Percentiles rank a stretch among this genome's conserved stretches.
These are phyloP conservation scores for Immersiella caudata DNA, from an alignment of 495 filamentous ascomycete species.

Conservation along the genomic window DNA sequence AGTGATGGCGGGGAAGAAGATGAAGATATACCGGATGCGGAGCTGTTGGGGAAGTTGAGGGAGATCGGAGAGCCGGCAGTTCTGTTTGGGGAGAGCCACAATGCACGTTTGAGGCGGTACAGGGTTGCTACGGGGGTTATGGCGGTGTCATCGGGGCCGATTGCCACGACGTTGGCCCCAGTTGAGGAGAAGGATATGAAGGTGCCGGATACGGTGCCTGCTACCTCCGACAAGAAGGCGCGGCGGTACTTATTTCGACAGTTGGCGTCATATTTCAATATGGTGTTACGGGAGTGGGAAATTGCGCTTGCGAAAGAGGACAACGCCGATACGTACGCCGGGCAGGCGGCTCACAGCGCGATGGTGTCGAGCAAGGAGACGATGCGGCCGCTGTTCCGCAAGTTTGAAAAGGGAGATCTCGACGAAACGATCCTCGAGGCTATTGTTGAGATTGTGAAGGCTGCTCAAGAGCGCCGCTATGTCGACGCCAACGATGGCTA, in stretches of 20 bases:
- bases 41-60: conserved; percentile 68
- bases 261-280: conserved; percentile 87
- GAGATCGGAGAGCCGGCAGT: conserved; percentile 69
- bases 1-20: conserved; percentile 49
- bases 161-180: conserved; percentile 70
- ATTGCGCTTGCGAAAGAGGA: conserved; percentile 70
- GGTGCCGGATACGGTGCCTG: conserved; percentile 62
- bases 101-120: conserved; percentile 68
- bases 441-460: conserved; percentile 89
- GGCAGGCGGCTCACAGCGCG: conserved; percentile 73
- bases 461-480: conserved; percentile 85
- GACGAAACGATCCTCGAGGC: conserved; percentile 78
- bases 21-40: conserved; percentile 68
- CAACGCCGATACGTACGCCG: conserved; percentile 72
- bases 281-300: conserved; percentile 90
- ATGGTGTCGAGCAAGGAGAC: conserved; percentile 83
- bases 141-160: conserved; percentile 55
- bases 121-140: conserved; percentile 49
- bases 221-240: conserved; percentile 54
- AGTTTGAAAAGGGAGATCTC: conserved; percentile 78
- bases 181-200: conserved; percentile 88
- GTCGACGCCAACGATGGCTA: conserved; percentile 98
- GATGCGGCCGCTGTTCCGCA: conserved; percentile 86
- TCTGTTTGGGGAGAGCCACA: conserved; percentile 85
- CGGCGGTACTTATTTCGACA: conserved; percentile 78